Evolutionary conservation across 2,329 filamentous ascomycete genomes (phyloP), one percentile per base, ranked within the genome.

Genomic region (Cladophialophora psammophila): DNA sequence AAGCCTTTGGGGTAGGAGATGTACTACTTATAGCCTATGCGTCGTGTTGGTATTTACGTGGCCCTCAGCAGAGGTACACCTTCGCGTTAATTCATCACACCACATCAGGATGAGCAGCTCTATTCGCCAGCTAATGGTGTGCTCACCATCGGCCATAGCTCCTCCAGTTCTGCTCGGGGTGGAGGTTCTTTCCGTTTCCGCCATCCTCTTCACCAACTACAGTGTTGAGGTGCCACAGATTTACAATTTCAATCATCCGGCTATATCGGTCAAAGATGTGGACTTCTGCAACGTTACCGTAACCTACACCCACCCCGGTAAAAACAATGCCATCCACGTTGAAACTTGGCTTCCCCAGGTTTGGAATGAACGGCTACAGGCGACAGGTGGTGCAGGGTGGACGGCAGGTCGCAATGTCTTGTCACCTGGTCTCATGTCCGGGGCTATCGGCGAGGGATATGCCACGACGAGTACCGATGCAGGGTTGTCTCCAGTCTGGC

Each of bases 301-400:
- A 5, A 74, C 75, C 38, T 81, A 81, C 71, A 73, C 79, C 12
- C 80, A 82, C 72, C 77, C 79, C 2, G 80, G 80, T n/a, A 75
- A 78, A 68, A 72, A 75, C 36, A 80, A 82, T 65, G 72, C 62
- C 2, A 74, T 82, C 53, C 73, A 76, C 40, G 74, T 79, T 1
- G 72, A 79, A 73, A 65, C 78, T 65, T 74, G 77, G 76, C 69
- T 79, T 69, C 75, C 80, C 69, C 48, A 71, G 8, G 67, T 68
- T 26, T 81, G 79, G 79, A 80, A 80, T 36, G 72, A 75, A 1
- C 76, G 79, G 0, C 75, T 83, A 34, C 72, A 76, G 59, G 78
- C 72, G 9, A 69, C 76, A 0, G 82, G 82, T 0, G 81, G 80
- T 2, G 80, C 78, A 13, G 77, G 78, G 1, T 68, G 52, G 31